Base-by-base conservation (phyloP, 768 basidiomycete genomes). In the Lepiota subincarnata region DNA sequence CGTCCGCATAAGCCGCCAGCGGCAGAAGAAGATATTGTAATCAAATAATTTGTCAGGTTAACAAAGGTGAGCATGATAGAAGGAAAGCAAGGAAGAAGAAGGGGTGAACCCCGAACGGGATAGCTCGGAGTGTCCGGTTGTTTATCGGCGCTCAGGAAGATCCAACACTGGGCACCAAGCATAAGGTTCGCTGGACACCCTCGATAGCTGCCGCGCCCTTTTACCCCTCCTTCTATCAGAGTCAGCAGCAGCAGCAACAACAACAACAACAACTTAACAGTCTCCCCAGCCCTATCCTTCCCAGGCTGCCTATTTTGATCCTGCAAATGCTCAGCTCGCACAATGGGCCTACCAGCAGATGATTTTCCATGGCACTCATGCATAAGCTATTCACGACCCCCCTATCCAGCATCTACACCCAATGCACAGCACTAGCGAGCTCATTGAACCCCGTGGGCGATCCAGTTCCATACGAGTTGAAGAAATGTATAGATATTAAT, bases 331-430 rank as follows among this genome's bases (percentile, higher is more conserved):
- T 48, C 87, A 86, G 58, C 81, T 89, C 52, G 82, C 88, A 2
- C 87, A 89, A 67, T 92, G 90, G 89, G 87, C 89, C 35, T 92
- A 92, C 71, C 89, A 91, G 69, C 89, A 92, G 63, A 91, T 92
- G 89, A 84, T 92, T 83, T 87, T 82, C 72, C 84, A 80, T 62
- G 83, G n/a, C n/a, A n/a, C n/a, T 31, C 10, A 11, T 3, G 31
- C 31, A 31, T 31, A 31, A 31, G 10, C 31, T 31, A 31, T 31
- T 31, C 31, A 11, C 31, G 10, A 31, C 31, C 7, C n/a, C n/a
- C 31, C 31, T 31, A 31, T 31, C 31, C 31, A 31, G 31, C 31
- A 31, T 31, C 31, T 31, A 31, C 31, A 31, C 31, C 31, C 3
- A 31, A 31, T 31, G 10, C 31, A 31, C 31, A 31, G 31, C 4